Evolutionary conservation across 768 basidiomycete species (phyloP), one percentile per base, ranked within the genome.

Genomic region (Dentipellis fragilis): DNA sequence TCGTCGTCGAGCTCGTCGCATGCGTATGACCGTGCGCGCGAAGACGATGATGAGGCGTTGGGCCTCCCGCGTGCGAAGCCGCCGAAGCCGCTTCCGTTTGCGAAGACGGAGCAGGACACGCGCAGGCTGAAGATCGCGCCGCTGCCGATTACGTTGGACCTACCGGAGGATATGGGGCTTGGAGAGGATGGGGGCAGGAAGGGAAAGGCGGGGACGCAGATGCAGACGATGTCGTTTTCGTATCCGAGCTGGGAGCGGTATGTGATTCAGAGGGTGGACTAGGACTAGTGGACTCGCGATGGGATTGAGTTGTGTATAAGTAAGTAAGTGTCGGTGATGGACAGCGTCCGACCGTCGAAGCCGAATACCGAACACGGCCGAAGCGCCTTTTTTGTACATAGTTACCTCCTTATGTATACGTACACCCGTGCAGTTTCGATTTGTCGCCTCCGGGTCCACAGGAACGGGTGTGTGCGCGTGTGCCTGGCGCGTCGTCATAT

Each of bases 231-330:
- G 67, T 75, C 76, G 56, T 72, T 78, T 36, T 59, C 72, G 16
- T 81, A 79, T 64, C 83, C 84, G 29, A 78, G 74, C 52, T 87
- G 84, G 84, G 83, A 86, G 65, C 71, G 80, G 57, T 85, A 87
- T 65, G 64, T 75, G 40, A 74, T 85, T 39, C 75, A 65, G 37
- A 10, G 11, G 3, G 34, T 45, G 8, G 19, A 9, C 42, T 45
- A 10, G 19, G 7, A 4, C 42, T 45, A 16, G 29, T 6, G 29
- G 29, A 29, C 29, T n/a, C n/a, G n/a, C n/a, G n/a, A n/a, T n/a
- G n/a, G n/a, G 29, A 29, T 29, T 29, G 29, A 29, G 29, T 29
- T 29, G 29, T 29, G 29, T 29, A 29, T 29, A 29, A 29, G 29
- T 29, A 29, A 29, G 29, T 29, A 3, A 29, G 29, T 29, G 29